phyloP scores from a whole-genome alignment of 2,329 filamentous ascomycete species.

The Microsporum canis region DNA sequence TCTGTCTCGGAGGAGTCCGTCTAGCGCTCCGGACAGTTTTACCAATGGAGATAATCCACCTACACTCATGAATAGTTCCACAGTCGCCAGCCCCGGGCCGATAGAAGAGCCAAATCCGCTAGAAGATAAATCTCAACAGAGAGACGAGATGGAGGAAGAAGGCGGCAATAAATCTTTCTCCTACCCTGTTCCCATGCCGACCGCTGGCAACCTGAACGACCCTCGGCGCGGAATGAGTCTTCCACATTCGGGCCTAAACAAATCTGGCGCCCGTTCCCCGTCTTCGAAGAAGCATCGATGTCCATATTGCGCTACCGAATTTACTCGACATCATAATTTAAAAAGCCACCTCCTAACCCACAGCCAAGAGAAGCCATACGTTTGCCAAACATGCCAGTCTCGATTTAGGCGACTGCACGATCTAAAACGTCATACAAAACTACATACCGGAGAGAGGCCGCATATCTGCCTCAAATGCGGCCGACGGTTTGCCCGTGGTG shows the following conservation, averaged over 20 bases:
- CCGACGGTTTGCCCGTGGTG: slow-evolving; percentile 85
- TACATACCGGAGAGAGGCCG: slow-evolving; percentile 91
- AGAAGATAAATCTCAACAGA: slow-evolving; percentile 31
- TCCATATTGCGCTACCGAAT: slow-evolving; percentile 90
- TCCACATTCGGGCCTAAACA: slow-evolving; percentile 44
- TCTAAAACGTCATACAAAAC: slow-evolving; percentile 87
- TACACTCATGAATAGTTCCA: slow-evolving; percentile 41
- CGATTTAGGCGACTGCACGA: slow-evolving; percentile 89
- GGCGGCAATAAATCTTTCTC: slow-evolving; percentile 47
- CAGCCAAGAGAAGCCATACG: slow-evolving; percentile 95
- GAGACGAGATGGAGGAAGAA: slow-evolving; percentile 26
- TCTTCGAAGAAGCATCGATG: slow-evolving; percentile 78
- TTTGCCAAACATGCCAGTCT: slow-evolving; percentile 85
- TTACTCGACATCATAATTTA: slow-evolving; percentile 92
- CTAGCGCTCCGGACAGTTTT: slow-evolving; percentile 28
- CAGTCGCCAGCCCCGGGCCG: slow-evolving; percentile 37
- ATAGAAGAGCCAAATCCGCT: slow-evolving; percentile 36
- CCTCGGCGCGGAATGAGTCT: slow-evolving; percentile 49
- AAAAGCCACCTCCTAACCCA: slow-evolving; percentile 96
- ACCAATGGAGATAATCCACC: slow-evolving; percentile 41
- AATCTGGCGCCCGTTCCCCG: slow-evolving; percentile 54
- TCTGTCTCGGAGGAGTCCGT: slow-evolving; percentile 17
- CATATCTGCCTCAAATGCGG: slow-evolving; percentile 93
- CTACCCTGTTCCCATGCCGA: slow-evolving; percentile 48
- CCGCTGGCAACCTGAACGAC: slow-evolving; percentile 37